Evolutionary conservation across 2,329 filamentous ascomycete species (phyloP), one percentile per base, ranked within the genome.

Genomic region (Diplodia seriata): DNA sequence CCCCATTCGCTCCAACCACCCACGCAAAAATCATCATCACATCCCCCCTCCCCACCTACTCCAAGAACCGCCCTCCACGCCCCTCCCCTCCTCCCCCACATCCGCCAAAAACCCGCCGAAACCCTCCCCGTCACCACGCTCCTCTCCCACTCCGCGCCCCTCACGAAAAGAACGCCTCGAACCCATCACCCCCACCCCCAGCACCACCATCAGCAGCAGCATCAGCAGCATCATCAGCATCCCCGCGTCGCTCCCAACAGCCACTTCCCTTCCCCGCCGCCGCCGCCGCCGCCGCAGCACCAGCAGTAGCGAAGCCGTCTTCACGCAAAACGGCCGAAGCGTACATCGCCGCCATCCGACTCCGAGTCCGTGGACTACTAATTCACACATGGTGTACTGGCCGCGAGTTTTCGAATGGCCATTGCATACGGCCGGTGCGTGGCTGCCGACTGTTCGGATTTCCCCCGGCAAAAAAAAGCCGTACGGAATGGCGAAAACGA

Each of bases 41-140:
- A 15, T 7, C 50, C 23, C 23, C 23, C 20, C 6, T 23, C 23
- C 9, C 4, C n/a, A 14, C 26, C 54, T 57, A 15, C 33, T 65
- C 33, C 36, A 55, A n/a, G 33, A 65, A 18, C 23, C 50, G 47
- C 62, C 83, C 23, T 79, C 74, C 2, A 91, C 86, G 0, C 84
- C 84, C 72, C 90, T n/a, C n/a, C n/a, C n/a, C n/a, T n/a, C n/a
- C n/a, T n/a, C n/a, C n/a, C n/a, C n/a, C n/a, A n/a, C 88, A 71
- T 91, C 88, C 26, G 73, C 76, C 56, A 92, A 3, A 91, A 83
- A 29, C 91, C 87, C 4, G 74, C 77, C 1, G 85, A 87, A 11
- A 81, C 78, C 64, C 89, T 81, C 1, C 88, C 88, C 2, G 89
- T 92, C 3, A 92, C 82, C 2, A 91, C 80, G 73, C 89, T 92